phyloP scores from a whole-genome alignment of 345 rosid species.

The Microcos paniculata region DNA sequence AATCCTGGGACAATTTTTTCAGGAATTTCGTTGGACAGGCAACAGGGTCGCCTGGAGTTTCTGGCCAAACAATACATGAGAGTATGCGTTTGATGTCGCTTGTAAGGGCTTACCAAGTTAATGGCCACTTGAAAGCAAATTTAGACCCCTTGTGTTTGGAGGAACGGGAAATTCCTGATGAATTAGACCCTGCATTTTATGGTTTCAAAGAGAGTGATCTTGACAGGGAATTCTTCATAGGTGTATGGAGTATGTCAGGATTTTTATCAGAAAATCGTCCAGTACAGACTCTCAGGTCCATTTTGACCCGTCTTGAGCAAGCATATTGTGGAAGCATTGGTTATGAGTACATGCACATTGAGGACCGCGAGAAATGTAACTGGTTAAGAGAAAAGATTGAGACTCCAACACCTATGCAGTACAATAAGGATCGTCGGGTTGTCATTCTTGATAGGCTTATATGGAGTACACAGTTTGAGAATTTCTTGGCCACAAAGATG shows the following conservation, averaged over 20 bases:
- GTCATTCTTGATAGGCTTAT: slow-evolving; percentile 55
- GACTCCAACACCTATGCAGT: slow-evolving; percentile 43
- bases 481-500: slow-evolving; percentile 59
- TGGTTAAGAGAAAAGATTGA: slow-evolving; percentile 62
- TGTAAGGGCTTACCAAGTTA: slow-evolving; percentile 60
- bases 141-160: slow-evolving; percentile 51
- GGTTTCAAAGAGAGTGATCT: slow-evolving; percentile 51
- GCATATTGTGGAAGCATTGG: slow-evolving; percentile 58
- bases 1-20: slow-evolving; percentile 60
- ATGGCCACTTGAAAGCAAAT: slow-evolving; percentile 57
- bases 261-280: slow-evolving; percentile 60
- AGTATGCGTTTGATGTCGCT: slow-evolving; percentile 55
- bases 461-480: slow-evolving; percentile 62
- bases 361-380: slow-evolving; percentile 51
- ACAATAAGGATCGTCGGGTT: slow-evolving; percentile 40
- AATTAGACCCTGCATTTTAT: slow-evolving; percentile 44
- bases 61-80: slow-evolving; percentile 57
- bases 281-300: slow-evolving; percentile 55
- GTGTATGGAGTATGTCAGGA: slow-evolving; percentile 57
- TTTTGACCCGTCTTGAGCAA: slow-evolving; percentile 55
- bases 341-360: slow-evolving; percentile 56
- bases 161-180: slow-evolving; percentile 44
- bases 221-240: slow-evolving; percentile 56
- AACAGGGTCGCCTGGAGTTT: slow-evolving; percentile 32
- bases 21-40: slow-evolving; percentile 55